These are phyloP conservation scores for Gynochthodes officinalis DNA, from an alignment of 257 asterid genomes.

Conservation along the genomic window DNA sequence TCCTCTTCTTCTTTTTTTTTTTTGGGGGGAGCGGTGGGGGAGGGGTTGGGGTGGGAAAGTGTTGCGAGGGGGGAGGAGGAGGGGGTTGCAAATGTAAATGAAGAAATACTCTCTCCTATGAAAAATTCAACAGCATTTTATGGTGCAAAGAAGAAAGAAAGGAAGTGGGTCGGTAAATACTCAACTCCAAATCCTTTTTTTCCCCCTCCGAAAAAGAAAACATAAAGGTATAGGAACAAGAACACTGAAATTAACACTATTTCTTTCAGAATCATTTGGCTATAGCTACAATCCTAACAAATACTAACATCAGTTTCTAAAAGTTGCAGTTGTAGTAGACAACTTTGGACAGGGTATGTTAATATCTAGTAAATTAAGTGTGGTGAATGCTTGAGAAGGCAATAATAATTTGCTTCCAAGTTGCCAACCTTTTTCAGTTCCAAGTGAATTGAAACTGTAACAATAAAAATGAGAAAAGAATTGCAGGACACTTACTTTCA, in stretches of 20 bases:
- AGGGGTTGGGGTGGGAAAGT: too few relatives aligned
- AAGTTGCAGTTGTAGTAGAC: not conserved
- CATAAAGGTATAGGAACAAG: not conserved
- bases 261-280: not conserved
- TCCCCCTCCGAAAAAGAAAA: not conserved
- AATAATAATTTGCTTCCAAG: not conserved
- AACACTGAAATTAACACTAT: not conserved
- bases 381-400: not conserved
- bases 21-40: too few relatives aligned
- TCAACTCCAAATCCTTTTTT: not conserved
- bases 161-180: not conserved
- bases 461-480: not conserved
- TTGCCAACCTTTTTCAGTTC: not conserved
- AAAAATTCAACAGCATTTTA: not conserved
- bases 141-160: not conserved
- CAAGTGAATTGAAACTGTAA: not conserved
- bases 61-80: too few relatives aligned
- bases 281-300: not conserved
- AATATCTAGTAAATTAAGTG: not conserved
- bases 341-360: too few relatives aligned
- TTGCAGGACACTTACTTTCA: conserved; percentile 57
- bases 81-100: not conserved
- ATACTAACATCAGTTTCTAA: not conserved
- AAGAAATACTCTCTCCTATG: not conserved
- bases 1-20: too few relatives aligned